Evolutionary conservation across 2,329 filamentous ascomycete genomes (phyloP), one percentile per base, ranked within the genome.

Genomic region (Arthrobotrys conoides): DNA sequence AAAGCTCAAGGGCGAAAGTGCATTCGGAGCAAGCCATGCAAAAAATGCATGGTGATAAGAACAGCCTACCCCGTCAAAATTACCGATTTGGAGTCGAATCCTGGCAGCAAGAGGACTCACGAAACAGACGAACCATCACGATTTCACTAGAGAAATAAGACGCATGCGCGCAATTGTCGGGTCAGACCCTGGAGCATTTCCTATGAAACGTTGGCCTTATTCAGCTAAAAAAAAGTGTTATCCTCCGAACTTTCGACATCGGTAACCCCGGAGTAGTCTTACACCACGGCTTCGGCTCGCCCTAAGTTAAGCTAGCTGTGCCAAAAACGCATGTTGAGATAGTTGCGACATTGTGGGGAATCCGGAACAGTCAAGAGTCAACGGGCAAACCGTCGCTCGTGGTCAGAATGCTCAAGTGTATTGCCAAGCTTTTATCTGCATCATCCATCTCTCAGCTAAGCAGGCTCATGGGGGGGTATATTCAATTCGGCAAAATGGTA

Each of bases 281-380:
- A 36, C 20, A 44, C 14, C 57, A 6, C n/a, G 10, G n/a, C 36
- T 5, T 27, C 57, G 57, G 33, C 33, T n/a, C 2, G 36, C 22
- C 57, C 57, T 61, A 44, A 20, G 27, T 6, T 30, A 30, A 30
- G 9, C 33, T 44, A 41, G 20, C 12, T 44, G 12, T 9, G 12
- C 49, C 70, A 73, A 73, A 73, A 61, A 57, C 41, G 70, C 51
- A 73, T 12, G 14, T 73, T 24, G 9, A 14, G 30, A 33, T 33
- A 18, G 24, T 65, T 27, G 38, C 24, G 38, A 22, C n/a, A 66
- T 51, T 36, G 38, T 18, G 44, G 36, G 38, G 41, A 61, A 36
- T 33, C n/a, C n/a, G n/a, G n/a, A n/a, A n/a, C n/a, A n/a, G n/a
- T n/a, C n/a, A n/a, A n/a, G n/a, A 67, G 38, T 61, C 14, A 30